Conservation (phyloP, 371 early-diverging fungal species). For the Phascolomyces articulosus region DNA sequence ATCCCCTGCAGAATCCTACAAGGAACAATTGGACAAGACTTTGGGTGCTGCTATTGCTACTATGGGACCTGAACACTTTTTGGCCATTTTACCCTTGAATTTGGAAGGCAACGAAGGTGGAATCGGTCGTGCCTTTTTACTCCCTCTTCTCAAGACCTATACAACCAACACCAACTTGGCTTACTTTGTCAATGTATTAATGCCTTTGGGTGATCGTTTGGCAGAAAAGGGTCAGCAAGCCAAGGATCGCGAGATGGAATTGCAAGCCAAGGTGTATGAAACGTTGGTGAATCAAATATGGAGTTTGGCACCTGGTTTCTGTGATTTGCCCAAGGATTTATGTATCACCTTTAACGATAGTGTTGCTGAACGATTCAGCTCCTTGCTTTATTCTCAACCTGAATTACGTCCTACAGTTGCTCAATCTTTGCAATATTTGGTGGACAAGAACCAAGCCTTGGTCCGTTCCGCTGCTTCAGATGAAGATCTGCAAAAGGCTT, state of each 20-base stretch:
- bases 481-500: constrained; percentile 55
- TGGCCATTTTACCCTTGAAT: constrained; percentile 86
- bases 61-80: constrained; percentile 82
- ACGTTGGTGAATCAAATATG: constrained; percentile 91
- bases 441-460: constrained; percentile 67
- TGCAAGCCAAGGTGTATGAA: constrained; percentile 91
- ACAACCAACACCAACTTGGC: constrained; percentile 79
- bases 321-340: constrained; percentile 82
- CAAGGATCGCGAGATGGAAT: constrained; percentile 60
- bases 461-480: constrained; percentile 52
- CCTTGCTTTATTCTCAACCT: constrained; percentile 67
- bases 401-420: constrained; percentile 84
- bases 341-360: constrained; percentile 55
- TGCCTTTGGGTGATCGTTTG: constrained; percentile 81
- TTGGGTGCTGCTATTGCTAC: constrained; percentile 80
- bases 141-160: constrained; percentile 79
- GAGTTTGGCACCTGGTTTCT: constrained; percentile 86
- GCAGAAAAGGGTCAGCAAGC: constrained; percentile 67
- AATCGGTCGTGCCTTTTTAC: constrained; percentile 80
- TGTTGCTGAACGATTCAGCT: constrained; percentile 73
- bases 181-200: constrained; percentile 73
- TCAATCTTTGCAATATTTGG: constrained; percentile 72
- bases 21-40: constrained; percentile 83
- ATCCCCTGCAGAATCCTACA: constrained; percentile 81
- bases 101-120: constrained; percentile 56